Evolutionary conservation across 257 asterid species (phyloP), one percentile per base, ranked within the genome.

Genomic region (Solanum chilense): DNA sequence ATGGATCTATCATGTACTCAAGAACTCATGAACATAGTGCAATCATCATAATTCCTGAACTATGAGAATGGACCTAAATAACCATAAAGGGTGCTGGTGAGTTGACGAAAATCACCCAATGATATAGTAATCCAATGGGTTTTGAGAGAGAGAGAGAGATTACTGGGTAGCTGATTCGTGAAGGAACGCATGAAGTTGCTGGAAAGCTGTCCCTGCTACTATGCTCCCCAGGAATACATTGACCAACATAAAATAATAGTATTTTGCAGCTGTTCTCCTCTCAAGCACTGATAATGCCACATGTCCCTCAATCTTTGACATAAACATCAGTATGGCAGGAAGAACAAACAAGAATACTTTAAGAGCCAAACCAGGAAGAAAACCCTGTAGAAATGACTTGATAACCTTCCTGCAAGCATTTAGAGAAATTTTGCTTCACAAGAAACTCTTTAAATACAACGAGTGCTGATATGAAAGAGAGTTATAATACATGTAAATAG

Each of bases 171-270:
- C 85, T n/a, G 99, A 92, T 89, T 95, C 89, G 89, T 95, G 97
- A 87, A 97, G 96, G 87, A 97, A 97, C 29, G 99, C 98, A 81
- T 94, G 91, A 89, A 97, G 99, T 78, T 97, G 99, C 90, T 97
- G 93, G 89, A 97, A 97, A 45, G 99, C 99, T 49, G 99, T 97
- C 89, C 99, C 99, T 0, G 99, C 87, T 70, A 96, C 95, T 86
- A 97, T 96, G 91, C 99, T 97, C 49, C 99, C 99, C 86, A 97
- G 89, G 91, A 97, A 97, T 88, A 97, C 99, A 78, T 96, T 97
- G 71, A 96, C 98, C 87, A 96, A 91, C 99, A 96, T 94, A 90
- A 97, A 97, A 92, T 94, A 96, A 90, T 97, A 97, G 89, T 97
- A 97, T 81, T 97, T 97, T 31, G 98, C 98, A 77, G 99, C 95